A percentile compares a stretch with the other conserved stretches of the same genome.
Evolutionary conservation across 495 filamentous ascomycete species (phyloP).

Genomic region (Aspergillus leporis): DNA sequence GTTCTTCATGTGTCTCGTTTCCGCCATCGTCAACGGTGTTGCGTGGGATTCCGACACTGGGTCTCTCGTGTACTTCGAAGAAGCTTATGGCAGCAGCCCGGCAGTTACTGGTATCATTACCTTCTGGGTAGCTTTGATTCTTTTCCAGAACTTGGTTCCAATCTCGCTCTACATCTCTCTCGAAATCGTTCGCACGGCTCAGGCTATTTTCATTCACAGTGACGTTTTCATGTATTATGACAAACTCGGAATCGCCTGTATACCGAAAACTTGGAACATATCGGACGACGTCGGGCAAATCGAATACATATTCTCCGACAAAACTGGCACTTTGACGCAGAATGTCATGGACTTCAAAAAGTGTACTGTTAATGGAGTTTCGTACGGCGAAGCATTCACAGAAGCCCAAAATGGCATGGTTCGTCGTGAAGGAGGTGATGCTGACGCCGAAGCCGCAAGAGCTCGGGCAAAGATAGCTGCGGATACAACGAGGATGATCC

Average conservation of each 20-base stretch:
- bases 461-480: slow-evolving; percentile 77
- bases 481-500: slow-evolving; percentile 71
- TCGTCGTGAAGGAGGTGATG: slow-evolving; percentile 81
- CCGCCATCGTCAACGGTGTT: slow-evolving; percentile 80
- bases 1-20: slow-evolving; percentile 84
- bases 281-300: slow-evolving; percentile 98
- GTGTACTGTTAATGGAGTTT: slow-evolving; percentile 86
- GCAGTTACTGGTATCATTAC: slow-evolving; percentile 87
- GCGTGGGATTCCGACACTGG: slow-evolving; percentile 73
- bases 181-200: slow-evolving; percentile 89
- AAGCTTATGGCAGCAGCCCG: slow-evolving; percentile 75
- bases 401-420: slow-evolving; percentile 96
- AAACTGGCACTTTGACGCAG: slow-evolving; percentile 96
- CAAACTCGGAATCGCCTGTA: slow-evolving; percentile 86
- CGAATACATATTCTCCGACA: slow-evolving; percentile 99
- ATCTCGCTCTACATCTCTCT: slow-evolving; percentile 98
- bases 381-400: slow-evolving; percentile 97
- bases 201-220: slow-evolving; percentile 97
- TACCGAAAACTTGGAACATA: slow-evolving; percentile 99
- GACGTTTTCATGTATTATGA: slow-evolving; percentile 97
- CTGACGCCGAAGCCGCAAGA: slow-evolving; percentile 72
- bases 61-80: slow-evolving; percentile 82
- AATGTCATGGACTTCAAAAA: slow-evolving; percentile 99
- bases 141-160: slow-evolving; percentile 98
- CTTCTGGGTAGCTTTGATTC: slow-evolving; percentile 90